These are phyloP conservation scores for Vaccinium macrocarpon DNA, from an alignment of 148 eudicot genomes.

Conservation along the genomic window DNA sequence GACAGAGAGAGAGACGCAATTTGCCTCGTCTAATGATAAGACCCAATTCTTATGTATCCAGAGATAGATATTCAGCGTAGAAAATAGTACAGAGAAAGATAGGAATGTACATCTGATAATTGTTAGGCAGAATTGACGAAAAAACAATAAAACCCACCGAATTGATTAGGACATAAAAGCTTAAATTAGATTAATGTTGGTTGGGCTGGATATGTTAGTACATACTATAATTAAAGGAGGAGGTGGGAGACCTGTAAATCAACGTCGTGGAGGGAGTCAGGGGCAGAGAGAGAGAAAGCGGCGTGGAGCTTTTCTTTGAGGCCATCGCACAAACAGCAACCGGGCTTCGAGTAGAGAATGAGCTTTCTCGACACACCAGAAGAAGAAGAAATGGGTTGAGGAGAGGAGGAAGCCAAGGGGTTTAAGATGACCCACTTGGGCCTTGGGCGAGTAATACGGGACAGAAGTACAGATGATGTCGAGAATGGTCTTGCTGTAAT, in stretches of 20 bases:
- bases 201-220: neutral
- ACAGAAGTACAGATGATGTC: neutral
- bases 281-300: slow-evolving; percentile 35
- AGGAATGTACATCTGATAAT: neutral
- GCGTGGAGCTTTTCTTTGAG: slow-evolving; percentile 78
- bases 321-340: slow-evolving; percentile 95
- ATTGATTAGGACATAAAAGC: neutral
- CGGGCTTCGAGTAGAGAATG: slow-evolving; percentile 80
- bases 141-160: neutral
- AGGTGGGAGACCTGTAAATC: slow-evolving; percentile 45
- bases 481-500: neutral
- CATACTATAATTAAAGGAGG: neutral
- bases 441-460: slow-evolving; percentile 4
- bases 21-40: neutral
- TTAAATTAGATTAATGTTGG: neutral
- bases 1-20: neutral
- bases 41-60: neutral
- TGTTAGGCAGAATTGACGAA: neutral
- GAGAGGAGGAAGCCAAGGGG: neutral
- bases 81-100: neutral
- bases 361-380: slow-evolving; percentile 41
- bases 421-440: neutral
- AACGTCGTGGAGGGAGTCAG: slow-evolving; percentile 47
- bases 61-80: neutral
- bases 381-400: slow-evolving; percentile 10